Conservation (phyloP, 2,329 filamentous ascomycete genomes). For the Onygenales sp. region DNA sequence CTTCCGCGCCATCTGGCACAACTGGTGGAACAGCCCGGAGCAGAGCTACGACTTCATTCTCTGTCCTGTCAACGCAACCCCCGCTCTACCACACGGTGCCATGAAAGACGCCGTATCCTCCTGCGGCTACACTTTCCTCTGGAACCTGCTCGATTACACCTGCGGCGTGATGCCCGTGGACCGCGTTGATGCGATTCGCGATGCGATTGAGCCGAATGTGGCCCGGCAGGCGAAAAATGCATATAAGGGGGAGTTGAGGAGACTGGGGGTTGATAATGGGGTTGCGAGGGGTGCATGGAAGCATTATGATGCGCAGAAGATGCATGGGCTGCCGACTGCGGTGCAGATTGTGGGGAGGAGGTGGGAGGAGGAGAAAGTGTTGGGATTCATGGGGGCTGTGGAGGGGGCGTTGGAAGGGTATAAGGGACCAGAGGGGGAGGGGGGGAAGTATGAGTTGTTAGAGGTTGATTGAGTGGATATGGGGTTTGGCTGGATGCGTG, state of each 20-base stretch:
- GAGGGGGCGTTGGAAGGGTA: slow-evolving; percentile 59
- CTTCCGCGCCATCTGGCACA: slow-evolving; percentile 69
- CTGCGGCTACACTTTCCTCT: slow-evolving; percentile 89
- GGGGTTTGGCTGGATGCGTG: no score
- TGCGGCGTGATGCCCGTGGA: slow-evolving; percentile 76
- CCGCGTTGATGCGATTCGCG: slow-evolving; percentile 65
- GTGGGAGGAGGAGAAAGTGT: slow-evolving; percentile 78
- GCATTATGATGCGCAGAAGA: slow-evolving; percentile 69
- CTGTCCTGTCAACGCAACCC: slow-evolving; percentile 79
- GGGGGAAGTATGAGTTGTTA: slow-evolving; percentile 26
- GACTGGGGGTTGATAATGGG: slow-evolving; percentile 53
- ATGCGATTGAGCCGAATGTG: slow-evolving; percentile 43
- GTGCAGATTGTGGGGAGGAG: slow-evolving; percentile 74
- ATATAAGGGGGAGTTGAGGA: slow-evolving; percentile 26
- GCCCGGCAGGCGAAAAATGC: slow-evolving; percentile 38
- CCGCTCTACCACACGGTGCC: slow-evolving; percentile 73
- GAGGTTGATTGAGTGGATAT: slow-evolving; percentile 23
- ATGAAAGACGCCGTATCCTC: slow-evolving; percentile 79
- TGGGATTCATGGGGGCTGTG: slow-evolving; percentile 68
- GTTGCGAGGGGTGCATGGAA: slow-evolving; percentile 77
- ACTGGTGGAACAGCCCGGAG: slow-evolving; percentile 68
- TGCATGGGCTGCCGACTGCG: slow-evolving; percentile 80
- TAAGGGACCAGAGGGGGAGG: slow-evolving; percentile 23
- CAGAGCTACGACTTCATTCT: slow-evolving; percentile 70
- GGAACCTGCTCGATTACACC: slow-evolving; percentile 86